phyloP scores from a whole-genome alignment of 2,329 filamentous ascomycete species.

The Phyllosticta citribraziliensis region DNA sequence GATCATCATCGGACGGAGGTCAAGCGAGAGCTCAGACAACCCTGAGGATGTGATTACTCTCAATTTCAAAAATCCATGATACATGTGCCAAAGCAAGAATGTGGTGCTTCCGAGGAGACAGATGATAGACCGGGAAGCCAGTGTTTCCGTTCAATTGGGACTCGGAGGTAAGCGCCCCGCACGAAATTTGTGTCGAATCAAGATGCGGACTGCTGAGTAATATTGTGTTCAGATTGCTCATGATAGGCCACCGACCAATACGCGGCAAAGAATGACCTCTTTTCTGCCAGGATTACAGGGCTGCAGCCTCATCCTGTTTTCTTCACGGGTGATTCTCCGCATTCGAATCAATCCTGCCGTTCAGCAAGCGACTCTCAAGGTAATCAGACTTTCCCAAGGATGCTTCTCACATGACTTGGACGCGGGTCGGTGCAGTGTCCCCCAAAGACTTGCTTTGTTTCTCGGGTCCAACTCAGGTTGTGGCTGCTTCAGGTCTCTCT shows the following conservation, averaged over 20 bases:
- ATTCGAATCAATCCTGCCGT: not conserved
- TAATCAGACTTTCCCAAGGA: not conserved
- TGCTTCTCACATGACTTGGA: not conserved
- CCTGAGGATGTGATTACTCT: not conserved
- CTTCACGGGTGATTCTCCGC: not conserved
- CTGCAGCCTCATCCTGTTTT: not conserved
- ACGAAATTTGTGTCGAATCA: not conserved
- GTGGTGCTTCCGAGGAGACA: not conserved
- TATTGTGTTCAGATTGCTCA: not conserved
- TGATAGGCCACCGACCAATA: not conserved
- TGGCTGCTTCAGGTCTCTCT: not conserved
- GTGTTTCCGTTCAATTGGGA: not conserved
- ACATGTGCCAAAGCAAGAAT: not conserved
- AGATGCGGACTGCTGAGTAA: not conserved
- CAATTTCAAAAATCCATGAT: not conserved
- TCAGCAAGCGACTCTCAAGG: not conserved
- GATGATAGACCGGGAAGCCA: not conserved
- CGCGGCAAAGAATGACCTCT: not conserved
- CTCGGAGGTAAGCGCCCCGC: not conserved
- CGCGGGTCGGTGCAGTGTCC: not conserved
- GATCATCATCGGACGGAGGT: not conserved
- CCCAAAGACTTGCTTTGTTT: not conserved
- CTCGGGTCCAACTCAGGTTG: not conserved
- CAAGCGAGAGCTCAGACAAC: not conserved
- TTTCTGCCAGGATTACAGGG: not conserved